Conservation (phyloP, 257 asterid species). For the Nicotiana paniculata region DNA sequence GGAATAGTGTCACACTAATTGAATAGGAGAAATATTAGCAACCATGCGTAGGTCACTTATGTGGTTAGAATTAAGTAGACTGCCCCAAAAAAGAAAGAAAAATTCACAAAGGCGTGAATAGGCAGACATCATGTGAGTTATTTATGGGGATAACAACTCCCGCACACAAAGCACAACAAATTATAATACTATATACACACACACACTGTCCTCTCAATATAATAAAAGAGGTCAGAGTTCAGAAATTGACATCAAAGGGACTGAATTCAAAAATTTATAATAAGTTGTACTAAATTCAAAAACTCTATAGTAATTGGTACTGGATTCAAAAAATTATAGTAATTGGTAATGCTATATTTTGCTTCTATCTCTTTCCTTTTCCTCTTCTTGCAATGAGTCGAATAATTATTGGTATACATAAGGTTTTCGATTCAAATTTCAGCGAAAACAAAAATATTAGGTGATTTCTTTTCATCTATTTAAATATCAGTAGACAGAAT, state of each 20-base stretch:
- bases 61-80: not conserved
- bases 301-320: not conserved
- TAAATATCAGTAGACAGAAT: too few species aligned
- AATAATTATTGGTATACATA: not conserved
- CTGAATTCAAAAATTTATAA: not conserved
- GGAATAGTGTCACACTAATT: not conserved
- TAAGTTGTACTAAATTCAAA: not conserved
- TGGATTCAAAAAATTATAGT: not conserved
- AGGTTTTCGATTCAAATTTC: too few species aligned
- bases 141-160: not conserved
- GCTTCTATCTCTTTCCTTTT: not conserved
- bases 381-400: not conserved
- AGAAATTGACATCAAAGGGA: not conserved
- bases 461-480: too few species aligned
- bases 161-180: not conserved
- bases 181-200: not conserved
- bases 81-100: not conserved
- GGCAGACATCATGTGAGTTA: conserved; percentile 10
- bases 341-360: not conserved
- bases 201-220: not conserved
- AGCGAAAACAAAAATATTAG: too few species aligned
- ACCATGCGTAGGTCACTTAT: not conserved
- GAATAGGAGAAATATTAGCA: not conserved
- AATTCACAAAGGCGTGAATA: not conserved
- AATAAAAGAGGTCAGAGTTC: not conserved